Conservation (phyloP, 805 yeast species). For the Schwanniomyces sp. region DNA sequence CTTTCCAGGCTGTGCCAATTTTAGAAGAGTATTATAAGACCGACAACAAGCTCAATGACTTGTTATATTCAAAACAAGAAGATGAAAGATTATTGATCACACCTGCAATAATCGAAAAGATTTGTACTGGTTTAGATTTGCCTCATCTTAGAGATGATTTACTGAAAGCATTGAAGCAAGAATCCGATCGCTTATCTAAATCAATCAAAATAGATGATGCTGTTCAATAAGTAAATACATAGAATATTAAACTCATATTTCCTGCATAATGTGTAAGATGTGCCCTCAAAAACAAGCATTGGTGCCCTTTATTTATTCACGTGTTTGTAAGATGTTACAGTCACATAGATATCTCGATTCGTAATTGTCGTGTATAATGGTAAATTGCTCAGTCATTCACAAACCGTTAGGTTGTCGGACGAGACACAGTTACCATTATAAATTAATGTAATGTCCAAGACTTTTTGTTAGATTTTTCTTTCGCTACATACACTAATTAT, state of each 20-base stretch:
- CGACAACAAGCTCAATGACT: conserved; percentile 8
- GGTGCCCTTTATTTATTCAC: not conserved
- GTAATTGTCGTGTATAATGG: not conserved
- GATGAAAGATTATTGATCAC: conserved; percentile 44
- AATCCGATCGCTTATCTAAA: conserved; percentile 29
- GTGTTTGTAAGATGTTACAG: not conserved
- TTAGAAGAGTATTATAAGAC: conserved; percentile 19
- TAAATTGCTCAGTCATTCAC: not conserved
- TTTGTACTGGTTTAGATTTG: conserved; percentile 47
- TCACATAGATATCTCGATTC: not conserved
- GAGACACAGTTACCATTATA: not conserved
- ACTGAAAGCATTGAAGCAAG: conserved; percentile 55
- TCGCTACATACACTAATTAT: conserved; percentile 25
- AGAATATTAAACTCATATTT: not conserved
- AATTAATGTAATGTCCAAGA: not conserved
- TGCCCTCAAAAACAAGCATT: not conserved
- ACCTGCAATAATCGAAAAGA: conserved; percentile 43
- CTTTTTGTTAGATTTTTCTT: conserved; percentile 5
- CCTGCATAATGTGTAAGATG: not conserved
- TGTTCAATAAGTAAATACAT: conserved; percentile 10
- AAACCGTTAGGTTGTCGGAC: not conserved
- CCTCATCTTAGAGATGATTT: conserved; percentile 46
- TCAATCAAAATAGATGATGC: conserved; percentile 14
- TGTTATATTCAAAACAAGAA: conserved; percentile 11
- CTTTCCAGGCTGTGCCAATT: conserved; percentile 11